phyloP scores from a whole-genome alignment of 1,284 basidiomycete species.

The Naganishia sp. region DNA sequence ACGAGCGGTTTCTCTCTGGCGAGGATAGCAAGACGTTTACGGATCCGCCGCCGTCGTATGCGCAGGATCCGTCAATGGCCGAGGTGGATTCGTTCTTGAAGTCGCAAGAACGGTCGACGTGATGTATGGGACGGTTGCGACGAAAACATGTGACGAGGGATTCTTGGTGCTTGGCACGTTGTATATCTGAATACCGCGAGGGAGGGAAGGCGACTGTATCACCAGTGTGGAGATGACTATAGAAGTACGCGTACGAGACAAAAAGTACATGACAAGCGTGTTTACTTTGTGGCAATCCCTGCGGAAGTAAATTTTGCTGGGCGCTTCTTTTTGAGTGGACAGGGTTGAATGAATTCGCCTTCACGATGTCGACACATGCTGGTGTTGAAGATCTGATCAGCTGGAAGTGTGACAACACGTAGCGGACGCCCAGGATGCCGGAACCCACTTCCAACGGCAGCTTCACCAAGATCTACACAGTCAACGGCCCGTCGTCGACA shows the following conservation, averaged over 20 bases:
- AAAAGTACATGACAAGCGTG: neutral
- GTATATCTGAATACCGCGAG: conserved; percentile 15
- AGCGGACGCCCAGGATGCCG: conserved; percentile 11
- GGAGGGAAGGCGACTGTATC: neutral
- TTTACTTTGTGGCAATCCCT: conserved; percentile 17
- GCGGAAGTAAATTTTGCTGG: conserved; percentile 12
- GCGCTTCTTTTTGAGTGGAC: conserved; percentile 18
- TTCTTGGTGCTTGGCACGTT: neutral
- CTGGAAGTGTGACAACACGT: neutral
- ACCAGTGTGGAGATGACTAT: too few relatives aligned
- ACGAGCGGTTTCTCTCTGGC: conserved; percentile 19
- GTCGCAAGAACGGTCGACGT: conserved; percentile 2
- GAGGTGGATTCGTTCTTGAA: conserved; percentile 45
- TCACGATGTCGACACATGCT: neutral
- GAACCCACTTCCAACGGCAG: conserved; percentile 27
- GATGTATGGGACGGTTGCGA: neutral
- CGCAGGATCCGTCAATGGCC: conserved; percentile 37
- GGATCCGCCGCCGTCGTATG: conserved; percentile 18
- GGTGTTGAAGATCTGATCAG: too few relatives aligned
- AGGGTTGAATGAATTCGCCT: neutral
- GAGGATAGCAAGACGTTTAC: conserved; percentile 35
- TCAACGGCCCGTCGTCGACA: conserved; percentile 79
- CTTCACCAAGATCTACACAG: conserved; percentile 79
- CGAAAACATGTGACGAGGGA: neutral
- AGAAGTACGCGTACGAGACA: neutral